Evolutionary conservation across 805 yeast species (phyloP).

Genomic region (Cyberlindnera amylophila): DNA sequence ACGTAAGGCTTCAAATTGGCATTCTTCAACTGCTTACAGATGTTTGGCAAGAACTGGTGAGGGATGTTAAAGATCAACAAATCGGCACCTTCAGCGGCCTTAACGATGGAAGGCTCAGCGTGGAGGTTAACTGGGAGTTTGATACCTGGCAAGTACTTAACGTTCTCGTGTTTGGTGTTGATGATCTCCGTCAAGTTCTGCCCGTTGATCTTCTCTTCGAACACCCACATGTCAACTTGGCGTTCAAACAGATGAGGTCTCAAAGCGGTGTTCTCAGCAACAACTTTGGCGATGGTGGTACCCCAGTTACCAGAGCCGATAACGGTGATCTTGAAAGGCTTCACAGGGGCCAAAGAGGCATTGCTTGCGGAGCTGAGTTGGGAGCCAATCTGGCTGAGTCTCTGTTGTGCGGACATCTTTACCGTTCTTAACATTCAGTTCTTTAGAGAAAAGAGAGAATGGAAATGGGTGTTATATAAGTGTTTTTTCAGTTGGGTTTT

Average conservation of each 20-base stretch:
- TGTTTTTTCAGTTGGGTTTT: no score
- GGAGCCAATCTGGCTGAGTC: no score
- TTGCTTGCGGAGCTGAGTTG: conserved; percentile 20
- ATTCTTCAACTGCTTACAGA: conserved; percentile 62
- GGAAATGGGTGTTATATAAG: no score
- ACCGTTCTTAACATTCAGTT: no score
- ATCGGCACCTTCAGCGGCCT: conserved; percentile 78
- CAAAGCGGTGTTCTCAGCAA: conserved; percentile 79
- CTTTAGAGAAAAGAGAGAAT: not conserved
- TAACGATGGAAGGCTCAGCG: conserved; percentile 81
- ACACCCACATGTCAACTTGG: conserved; percentile 95
- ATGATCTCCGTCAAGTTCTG: conserved; percentile 77
- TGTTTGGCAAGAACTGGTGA: conserved; percentile 85
- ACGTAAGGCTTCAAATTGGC: conserved; percentile 68
- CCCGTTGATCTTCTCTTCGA: conserved; percentile 78
- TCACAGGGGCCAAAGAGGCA: conserved; percentile 21
- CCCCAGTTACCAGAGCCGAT: conserved; percentile 99
- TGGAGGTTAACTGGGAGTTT: conserved; percentile 79
- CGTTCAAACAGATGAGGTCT: conserved; percentile 69
- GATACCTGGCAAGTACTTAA: conserved; percentile 88
- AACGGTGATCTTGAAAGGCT: conserved; percentile 58
- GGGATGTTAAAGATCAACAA: conserved; percentile 92
- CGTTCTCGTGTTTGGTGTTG: conserved; percentile 88
- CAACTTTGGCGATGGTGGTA: conserved; percentile 92
- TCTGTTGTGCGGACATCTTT: conserved; percentile 22